These are phyloP conservation scores for Xerophyta viscosa DNA, from an alignment of 106 monocot species.

Conservation along the genomic window DNA sequence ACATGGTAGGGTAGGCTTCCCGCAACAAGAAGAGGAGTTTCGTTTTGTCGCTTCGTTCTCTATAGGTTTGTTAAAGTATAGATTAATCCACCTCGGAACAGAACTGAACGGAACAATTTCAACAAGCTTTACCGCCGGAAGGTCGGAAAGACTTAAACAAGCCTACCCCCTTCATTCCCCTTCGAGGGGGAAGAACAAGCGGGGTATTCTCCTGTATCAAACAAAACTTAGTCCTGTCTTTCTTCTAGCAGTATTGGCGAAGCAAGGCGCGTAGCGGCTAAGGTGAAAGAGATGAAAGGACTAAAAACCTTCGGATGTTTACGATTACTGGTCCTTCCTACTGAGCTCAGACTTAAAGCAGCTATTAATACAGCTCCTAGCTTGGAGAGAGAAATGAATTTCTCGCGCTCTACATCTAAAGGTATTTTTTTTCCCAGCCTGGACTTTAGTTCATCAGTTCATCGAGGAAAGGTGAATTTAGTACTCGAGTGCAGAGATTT, in stretches of 20 bases:
- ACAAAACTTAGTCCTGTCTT: background rate
- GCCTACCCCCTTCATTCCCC: conserved; percentile 3
- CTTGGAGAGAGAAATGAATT: too few relatives aligned
- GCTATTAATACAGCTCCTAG: too few relatives aligned
- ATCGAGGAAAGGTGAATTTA: too few relatives aligned
- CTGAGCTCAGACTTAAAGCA: background rate
- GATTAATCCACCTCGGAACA: conserved; percentile 4
- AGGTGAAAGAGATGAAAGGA: conserved; percentile 5
- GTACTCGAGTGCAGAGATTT: too few relatives aligned
- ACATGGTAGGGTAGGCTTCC: conserved; percentile 1
- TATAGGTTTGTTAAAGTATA: background rate
- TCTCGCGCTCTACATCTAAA: too few relatives aligned
- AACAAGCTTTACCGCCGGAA: conserved; percentile 2
- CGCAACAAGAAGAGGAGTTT: conserved; percentile 1
- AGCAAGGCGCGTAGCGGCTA: background rate
- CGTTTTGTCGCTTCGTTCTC: background rate
- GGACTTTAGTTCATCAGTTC: too few relatives aligned
- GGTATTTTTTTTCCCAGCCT: too few relatives aligned
- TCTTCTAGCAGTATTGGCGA: conserved; percentile 5
- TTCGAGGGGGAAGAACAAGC: conserved; percentile 4
- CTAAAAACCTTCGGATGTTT: conserved; percentile 4
- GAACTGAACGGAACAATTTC: conserved; percentile 1
- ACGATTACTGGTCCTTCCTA: conserved; percentile 1
- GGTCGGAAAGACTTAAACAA: background rate
- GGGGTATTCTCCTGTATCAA: conserved; percentile 1